Percentiles rank a stretch among this genome's conserved stretches.
Evolutionary conservation across 139 green algal genomes (phyloP).

Genomic region (Chlamydomonas asymmetrica): DNA sequence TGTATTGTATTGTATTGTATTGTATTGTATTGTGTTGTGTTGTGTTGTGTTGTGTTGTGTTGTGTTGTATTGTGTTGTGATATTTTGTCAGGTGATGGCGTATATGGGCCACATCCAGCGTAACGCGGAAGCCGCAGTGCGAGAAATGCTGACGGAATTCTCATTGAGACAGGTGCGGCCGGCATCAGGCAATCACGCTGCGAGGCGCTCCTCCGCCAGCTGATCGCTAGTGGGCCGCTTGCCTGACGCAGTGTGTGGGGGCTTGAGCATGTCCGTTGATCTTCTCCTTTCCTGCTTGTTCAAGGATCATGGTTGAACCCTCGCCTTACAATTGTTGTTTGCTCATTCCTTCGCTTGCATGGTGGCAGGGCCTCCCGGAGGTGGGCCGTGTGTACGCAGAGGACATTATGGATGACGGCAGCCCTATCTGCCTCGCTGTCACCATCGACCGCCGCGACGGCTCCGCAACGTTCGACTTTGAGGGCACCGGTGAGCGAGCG

Average conservation of each 20-base stretch:
- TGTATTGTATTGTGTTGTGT: no score
- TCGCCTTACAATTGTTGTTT: no score
- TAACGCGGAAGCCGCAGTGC: conserved; percentile 84
- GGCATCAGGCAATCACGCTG: no score
- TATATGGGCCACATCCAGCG: conserved; percentile 97
- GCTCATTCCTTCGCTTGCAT: neutral
- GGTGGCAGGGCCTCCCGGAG: conserved; percentile 66
- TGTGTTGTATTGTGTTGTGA: no score
- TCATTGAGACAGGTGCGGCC: conserved; percentile 49
- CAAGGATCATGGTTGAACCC: no score
- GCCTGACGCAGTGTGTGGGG: no score
- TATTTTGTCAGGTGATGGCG: conserved; percentile 59
- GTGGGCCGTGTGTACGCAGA: conserved; percentile 71
- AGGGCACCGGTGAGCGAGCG: conserved; percentile 59
- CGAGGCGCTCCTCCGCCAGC: no score
- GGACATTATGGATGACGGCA: conserved; percentile 96
- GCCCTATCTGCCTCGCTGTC: conserved; percentile 76
- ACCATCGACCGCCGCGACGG: conserved; percentile 82
- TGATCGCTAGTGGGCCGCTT: no score
- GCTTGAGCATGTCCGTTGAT: no score
- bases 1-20: no score
- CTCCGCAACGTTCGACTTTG: conserved; percentile 90
- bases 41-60: no score
- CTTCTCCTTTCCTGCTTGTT: no score
- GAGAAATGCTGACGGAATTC: conserved; percentile 83